A percentile compares a stretch with the other conserved stretches of the same genome.
phyloP scores from a whole-genome alignment of 306 rosid genomes.

The Quercus mongolica region DNA sequence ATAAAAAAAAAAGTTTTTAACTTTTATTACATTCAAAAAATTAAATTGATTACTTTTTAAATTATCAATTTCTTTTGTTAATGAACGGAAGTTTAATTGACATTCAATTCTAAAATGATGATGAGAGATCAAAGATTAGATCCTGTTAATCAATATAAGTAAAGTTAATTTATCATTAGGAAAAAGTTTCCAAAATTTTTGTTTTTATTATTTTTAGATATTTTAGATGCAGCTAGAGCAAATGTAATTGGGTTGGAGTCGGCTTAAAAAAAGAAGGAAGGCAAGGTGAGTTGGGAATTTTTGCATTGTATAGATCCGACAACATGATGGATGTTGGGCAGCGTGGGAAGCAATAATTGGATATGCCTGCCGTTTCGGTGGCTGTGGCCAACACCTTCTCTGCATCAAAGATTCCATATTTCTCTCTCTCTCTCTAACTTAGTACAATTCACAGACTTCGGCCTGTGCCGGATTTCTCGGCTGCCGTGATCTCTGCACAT shows the following conservation, averaged over 20 bases:
- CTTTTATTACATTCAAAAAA: no score
- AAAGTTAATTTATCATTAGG: no score
- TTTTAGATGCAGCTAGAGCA: no score
- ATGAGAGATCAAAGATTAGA: no score
- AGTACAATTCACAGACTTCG: neutral
- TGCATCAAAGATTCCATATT: constrained; percentile 1
- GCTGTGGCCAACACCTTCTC: neutral
- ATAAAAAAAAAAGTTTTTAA: no score
- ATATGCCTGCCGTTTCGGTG: constrained; percentile 1
- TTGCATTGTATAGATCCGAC: constrained; percentile 2
- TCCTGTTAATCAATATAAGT: no score
- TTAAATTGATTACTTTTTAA: no score
- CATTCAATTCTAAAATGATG: no score
- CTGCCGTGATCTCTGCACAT: constrained; percentile 14
- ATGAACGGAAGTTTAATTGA: no score
- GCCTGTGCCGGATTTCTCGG: constrained; percentile 23
- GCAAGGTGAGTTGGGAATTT: neutral
- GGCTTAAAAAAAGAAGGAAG: neutral
- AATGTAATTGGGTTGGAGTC: neutral
- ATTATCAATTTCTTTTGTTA: no score
- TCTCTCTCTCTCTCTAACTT: neutral
- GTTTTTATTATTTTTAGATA: no score
- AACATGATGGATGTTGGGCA: constrained; percentile 29
- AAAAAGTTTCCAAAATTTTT: no score
- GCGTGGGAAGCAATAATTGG: constrained; percentile 37